Evolutionary conservation across 2,329 filamentous ascomycete genomes (phyloP).

Genomic region (Pseudocercospora macadamiae): DNA sequence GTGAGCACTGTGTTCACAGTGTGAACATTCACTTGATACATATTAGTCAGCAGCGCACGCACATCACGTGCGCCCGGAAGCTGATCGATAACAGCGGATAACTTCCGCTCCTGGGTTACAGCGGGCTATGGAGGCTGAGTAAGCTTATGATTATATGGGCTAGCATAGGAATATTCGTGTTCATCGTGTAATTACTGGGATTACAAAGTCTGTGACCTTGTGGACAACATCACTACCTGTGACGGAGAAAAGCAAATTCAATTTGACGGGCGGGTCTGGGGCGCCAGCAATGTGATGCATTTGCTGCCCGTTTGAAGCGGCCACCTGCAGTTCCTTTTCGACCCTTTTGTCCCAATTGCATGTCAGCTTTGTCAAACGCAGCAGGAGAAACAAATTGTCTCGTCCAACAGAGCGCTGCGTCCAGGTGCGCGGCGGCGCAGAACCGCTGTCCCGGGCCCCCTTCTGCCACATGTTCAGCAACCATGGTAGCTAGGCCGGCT

Average conservation of each 20-base stretch:
- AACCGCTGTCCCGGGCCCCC: neutral
- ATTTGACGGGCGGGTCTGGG: neutral
- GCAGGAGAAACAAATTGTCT: constrained; percentile 11
- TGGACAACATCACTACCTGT: no score
- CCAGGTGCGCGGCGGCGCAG: constrained; percentile 4
- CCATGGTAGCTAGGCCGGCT: constrained; percentile 10
- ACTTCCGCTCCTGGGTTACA: no score
- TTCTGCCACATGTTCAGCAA: constrained; percentile 2
- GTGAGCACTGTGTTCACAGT: no score
- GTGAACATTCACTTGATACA: no score
- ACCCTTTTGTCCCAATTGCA: neutral
- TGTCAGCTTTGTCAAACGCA: constrained; percentile 9
- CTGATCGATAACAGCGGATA: no score
- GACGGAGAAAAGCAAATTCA: constrained; percentile 4
- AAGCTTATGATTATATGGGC: no score
- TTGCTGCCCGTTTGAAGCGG: constrained; percentile 5
- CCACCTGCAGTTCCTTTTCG: constrained; percentile 1
- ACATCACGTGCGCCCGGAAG: no score
- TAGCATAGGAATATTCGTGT: no score
- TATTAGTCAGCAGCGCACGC: no score
- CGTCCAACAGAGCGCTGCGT: constrained; percentile 8
- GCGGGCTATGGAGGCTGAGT: no score
- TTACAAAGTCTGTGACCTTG: no score
- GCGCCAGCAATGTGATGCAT: constrained; percentile 10
- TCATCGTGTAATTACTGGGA: no score